These are phyloP conservation scores for Scopulariopsis brevicaulis DNA, from an alignment of 2,329 filamentous ascomycete species.

Conservation along the genomic window DNA sequence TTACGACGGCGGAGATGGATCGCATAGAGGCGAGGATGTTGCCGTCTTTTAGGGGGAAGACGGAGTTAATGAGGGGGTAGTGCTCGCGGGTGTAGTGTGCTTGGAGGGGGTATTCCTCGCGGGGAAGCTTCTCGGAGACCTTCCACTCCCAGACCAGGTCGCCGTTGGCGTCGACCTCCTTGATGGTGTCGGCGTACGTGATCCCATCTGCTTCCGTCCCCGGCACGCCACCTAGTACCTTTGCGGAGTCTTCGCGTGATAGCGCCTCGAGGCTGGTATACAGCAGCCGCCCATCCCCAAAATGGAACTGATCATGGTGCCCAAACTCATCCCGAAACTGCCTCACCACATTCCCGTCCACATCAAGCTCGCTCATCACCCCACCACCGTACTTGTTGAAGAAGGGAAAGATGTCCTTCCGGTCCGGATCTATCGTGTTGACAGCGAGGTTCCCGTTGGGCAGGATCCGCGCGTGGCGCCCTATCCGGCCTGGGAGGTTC, in stretches of 20 bases:
- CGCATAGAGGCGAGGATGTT: conserved; percentile 16
- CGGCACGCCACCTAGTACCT: conserved; percentile 15
- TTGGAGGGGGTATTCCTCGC: conserved; percentile 15
- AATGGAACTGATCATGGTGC: conserved; percentile 18
- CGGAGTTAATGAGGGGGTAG: conserved; percentile 18
- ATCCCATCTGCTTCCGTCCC: conserved; percentile 14
- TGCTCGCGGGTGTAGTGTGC: conserved; percentile 18
- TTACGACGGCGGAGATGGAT: conserved; percentile 16
- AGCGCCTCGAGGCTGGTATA: conserved; percentile 16
- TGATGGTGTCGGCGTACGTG: conserved; percentile 17
- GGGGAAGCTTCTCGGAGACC: conserved; percentile 13
- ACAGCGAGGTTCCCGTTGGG: conserved; percentile 17
- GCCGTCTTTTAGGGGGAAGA: conserved; percentile 14
- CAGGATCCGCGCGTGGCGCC: conserved; percentile 14
- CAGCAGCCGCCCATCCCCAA: conserved; percentile 14
- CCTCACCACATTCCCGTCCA: conserved; percentile 12
- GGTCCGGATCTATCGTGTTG: conserved; percentile 13
- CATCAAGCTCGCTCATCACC: conserved; percentile 16
- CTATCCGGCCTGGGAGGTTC: conserved; percentile 16
- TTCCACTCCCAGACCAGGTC: conserved; percentile 17
- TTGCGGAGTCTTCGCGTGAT: conserved; percentile 12
- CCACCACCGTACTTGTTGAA: conserved; percentile 19
- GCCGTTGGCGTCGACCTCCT: conserved; percentile 14
- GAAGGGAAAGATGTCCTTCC: conserved; percentile 12
- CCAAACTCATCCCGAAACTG: conserved; percentile 15